Evolutionary conservation across 1,139 yeast species (phyloP).

Genomic region (Geotrichum citri-aurantii): DNA sequence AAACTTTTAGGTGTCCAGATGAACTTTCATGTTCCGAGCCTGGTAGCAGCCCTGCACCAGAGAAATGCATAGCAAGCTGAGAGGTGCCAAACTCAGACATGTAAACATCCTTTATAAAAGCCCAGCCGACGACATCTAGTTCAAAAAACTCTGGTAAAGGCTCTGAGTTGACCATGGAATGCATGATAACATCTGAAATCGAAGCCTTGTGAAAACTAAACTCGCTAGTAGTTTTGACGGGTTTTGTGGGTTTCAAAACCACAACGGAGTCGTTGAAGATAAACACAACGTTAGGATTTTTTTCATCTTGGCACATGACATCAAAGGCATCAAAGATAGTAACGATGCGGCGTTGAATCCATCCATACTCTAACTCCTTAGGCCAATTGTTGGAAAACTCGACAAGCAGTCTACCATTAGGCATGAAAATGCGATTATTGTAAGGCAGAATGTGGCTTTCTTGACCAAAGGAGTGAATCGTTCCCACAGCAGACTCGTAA

Average conservation of each 20-base stretch:
- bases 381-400: constrained; percentile 90
- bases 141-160: constrained; percentile 68
- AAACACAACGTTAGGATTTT: constrained; percentile 51
- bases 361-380: constrained; percentile 73
- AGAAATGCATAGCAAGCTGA: constrained; percentile 21
- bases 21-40: constrained; percentile 9
- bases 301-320: constrained; percentile 31
- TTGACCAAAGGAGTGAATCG: constrained; percentile 78
- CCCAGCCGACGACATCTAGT: constrained; percentile 65
- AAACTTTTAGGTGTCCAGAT: constrained; percentile 6
- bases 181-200: constrained; percentile 78
- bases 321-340: constrained; percentile 64
- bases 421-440: constrained; percentile 71
- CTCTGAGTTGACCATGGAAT: constrained; percentile 78
- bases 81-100: constrained; percentile 29
- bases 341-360: constrained; percentile 80
- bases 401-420: constrained; percentile 81
- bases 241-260: constrained; percentile 44
- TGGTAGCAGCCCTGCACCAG: constrained; percentile 16
- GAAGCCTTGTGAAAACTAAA: constrained; percentile 50
- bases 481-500: constrained; percentile 52
- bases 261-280: constrained; percentile 75
- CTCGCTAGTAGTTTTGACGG: constrained; percentile 29
- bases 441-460: constrained; percentile 38
- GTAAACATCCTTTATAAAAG: constrained; percentile 48